phyloP scores from a whole-genome alignment of 371 early-diverging fungal species.

The Apophysomyces sp. region DNA sequence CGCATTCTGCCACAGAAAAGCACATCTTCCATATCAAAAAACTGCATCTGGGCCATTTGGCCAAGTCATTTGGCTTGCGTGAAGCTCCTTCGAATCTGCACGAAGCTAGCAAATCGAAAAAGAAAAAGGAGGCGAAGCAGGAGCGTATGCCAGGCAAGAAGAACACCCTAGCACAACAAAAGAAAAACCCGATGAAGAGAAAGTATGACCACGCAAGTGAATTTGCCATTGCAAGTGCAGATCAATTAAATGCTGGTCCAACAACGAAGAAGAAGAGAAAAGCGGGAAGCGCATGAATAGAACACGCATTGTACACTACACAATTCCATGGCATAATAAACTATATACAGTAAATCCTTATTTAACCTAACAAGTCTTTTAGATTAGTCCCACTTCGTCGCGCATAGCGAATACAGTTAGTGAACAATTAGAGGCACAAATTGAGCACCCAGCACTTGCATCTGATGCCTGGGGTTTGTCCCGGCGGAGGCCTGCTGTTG shows the following conservation, averaged over 20 bases:
- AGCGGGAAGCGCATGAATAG: not conserved
- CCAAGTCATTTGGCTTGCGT: conserved; percentile 92
- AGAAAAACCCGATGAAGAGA: conserved; percentile 27
- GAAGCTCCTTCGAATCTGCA: conserved; percentile 78
- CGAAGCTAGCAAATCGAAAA: conserved; percentile 39
- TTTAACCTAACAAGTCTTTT: too few species aligned
- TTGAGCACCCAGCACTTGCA: too few species aligned
- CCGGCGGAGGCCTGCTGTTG: too few species aligned
- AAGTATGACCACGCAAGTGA: conserved; percentile 44
- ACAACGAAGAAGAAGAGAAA: conserved; percentile 41
- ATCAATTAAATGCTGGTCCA: conserved; percentile 25
- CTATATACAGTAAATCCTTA: too few species aligned
- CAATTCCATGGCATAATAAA: not conserved
- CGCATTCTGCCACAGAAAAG: conserved; percentile 80
- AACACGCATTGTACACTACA: not conserved
- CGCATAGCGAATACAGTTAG: too few species aligned
- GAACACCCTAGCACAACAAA: conserved; percentile 32
- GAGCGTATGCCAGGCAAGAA: conserved; percentile 38
- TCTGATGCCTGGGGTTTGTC: too few species aligned
- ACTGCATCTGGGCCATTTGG: conserved; percentile 94
- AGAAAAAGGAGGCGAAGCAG: conserved; percentile 49
- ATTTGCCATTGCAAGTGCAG: conserved; percentile 40
- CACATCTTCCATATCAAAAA: conserved; percentile 91
- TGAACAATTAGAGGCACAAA: too few species aligned
- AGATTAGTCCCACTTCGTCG: too few species aligned